Base-by-base conservation (phyloP, 1,284 basidiomycete genomes). In the Veloboletus limbatus region DNA sequence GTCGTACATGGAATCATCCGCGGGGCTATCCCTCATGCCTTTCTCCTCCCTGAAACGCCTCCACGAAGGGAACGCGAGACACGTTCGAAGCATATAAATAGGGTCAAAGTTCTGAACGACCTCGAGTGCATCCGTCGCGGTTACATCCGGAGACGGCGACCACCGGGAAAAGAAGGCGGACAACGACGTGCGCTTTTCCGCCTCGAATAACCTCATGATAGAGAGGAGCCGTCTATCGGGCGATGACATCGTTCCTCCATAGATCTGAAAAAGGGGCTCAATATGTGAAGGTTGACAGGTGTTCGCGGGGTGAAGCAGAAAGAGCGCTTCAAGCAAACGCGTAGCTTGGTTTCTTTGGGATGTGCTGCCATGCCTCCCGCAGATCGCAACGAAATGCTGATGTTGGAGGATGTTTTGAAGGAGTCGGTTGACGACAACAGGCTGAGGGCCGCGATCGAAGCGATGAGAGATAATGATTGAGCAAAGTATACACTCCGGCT, bases 201-300 rank as follows among this genome's bases (percentile, higher is more conserved):
- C 62, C 62, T 96, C 94, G 55, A 92, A 94, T 1, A 91, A 69
- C 31, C 77, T 77, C 69, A 96, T 88, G 35, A 95, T 77, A 1
- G 78, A 74, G 3, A 95, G 67, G 1, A 97, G 67, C 38, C 71
- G 74, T 14, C 77, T 74, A 61, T 97, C 94, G 0, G 82, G 58
- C 1, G 50, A 46, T 0, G 79, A 78, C 25, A 88, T 64, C 0
- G 86, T 86, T 2, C 88, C 93, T 4, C 77, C 69, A 62, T 97
- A 97, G 2, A 93, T 68, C 7, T 68, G 69, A 25, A 88, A 67
- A 22, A 96, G 71, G 2, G 90, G 88, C 43, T 88, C 81, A 40
- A 95, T 68, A 54, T 93, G 88, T 8, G 81, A 84, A 8, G 85
- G 76, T 60, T 94, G 92, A 57, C 89, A 92, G 2, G 92, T 85